phyloP scores from a whole-genome alignment of 805 yeast genomes.

The Kodamaea nitidulidarum region DNA sequence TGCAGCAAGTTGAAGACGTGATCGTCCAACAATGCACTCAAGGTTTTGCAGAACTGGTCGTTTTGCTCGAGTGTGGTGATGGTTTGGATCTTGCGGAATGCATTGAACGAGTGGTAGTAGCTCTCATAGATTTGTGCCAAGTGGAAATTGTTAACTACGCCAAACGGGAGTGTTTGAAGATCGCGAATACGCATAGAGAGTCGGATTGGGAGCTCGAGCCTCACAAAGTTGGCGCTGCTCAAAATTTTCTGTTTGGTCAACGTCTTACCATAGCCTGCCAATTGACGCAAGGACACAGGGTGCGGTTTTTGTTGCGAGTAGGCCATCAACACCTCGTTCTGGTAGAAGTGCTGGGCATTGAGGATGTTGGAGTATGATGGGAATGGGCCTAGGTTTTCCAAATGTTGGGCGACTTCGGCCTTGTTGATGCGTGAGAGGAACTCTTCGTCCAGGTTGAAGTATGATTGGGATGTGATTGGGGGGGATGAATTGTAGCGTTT shows the following conservation, averaged over 20 bases:
- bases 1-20: constrained; percentile 83
- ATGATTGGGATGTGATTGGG: constrained; percentile 25
- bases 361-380: constrained; percentile 39
- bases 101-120: constrained; percentile 83
- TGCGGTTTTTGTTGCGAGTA: constrained; percentile 69
- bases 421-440: constrained; percentile 30
- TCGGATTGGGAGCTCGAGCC: constrained; percentile 79
- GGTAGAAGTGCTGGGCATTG: constrained; percentile 78
- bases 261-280: constrained; percentile 83
- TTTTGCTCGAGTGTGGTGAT: constrained; percentile 74
- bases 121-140: constrained; percentile 84
- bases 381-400: constrained; percentile 37
- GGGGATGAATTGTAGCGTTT: too few relatives aligned
- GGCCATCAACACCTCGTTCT: constrained; percentile 60
- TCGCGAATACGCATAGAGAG: constrained; percentile 76
- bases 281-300: constrained; percentile 84
- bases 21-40: constrained; percentile 65
- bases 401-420: constrained; percentile 26
- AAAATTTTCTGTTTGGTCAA: constrained; percentile 74
- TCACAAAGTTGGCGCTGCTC: constrained; percentile 82
- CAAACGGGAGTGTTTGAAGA: constrained; percentile 77
- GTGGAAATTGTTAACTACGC: constrained; percentile 80
- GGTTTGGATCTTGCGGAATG: constrained; percentile 67
- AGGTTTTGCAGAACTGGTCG: constrained; percentile 60
- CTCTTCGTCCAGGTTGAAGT: constrained; percentile 27